Evolutionary conservation across 257 asterid genomes (phyloP), one percentile per base, ranked within the genome.

Genomic region (Fraxinus pennsylvanica): DNA sequence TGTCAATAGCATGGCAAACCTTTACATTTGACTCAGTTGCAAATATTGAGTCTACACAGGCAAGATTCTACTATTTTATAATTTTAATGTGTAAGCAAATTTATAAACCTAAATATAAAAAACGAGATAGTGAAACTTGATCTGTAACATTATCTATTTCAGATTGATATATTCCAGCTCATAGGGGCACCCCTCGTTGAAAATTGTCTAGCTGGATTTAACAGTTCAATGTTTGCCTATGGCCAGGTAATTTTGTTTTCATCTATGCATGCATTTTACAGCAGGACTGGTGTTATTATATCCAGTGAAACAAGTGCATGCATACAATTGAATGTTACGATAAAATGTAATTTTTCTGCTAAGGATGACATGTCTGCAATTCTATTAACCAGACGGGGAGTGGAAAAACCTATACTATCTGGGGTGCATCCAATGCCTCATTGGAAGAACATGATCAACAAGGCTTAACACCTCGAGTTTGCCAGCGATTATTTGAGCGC

Each of bases 161-260:
- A 95, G 99, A 82, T 79, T 82, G 96, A 96, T 82, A 92, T 96
- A 87, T 96, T 93, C 65, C 91, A 96, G 88, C 94, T 90, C 33
- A 89, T 93, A 63, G 99, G 99, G 68, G 98, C 92, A 81, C 99
- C 99, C 10, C 90, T 96, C n/a, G 92, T 96, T 38, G 99, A 96
- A 85, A 93, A 93, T 84, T 96, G 99, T 81, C 93, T 96, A 15
- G 91, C 97, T 76, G 99, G 99, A n/a, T 96, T 96, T 74, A 96
- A 93, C 81, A 93, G 98, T 86, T 96, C 99, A 1, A 98, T 93
- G 77, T 96, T 96, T 89, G 99, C 99, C 9, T 93, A 92, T 41
- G 99, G 99, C 52, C 99, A 96, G 97, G 99, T 96, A 81, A 65
- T 39, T 65, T 66, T 22, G 36, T 66, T 41, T 75, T 65, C 65